A percentile compares a stretch with the other conserved stretches of the same genome.
Conservation (phyloP, 345 rosid genomes). For the Gossypium anomalum region DNA sequence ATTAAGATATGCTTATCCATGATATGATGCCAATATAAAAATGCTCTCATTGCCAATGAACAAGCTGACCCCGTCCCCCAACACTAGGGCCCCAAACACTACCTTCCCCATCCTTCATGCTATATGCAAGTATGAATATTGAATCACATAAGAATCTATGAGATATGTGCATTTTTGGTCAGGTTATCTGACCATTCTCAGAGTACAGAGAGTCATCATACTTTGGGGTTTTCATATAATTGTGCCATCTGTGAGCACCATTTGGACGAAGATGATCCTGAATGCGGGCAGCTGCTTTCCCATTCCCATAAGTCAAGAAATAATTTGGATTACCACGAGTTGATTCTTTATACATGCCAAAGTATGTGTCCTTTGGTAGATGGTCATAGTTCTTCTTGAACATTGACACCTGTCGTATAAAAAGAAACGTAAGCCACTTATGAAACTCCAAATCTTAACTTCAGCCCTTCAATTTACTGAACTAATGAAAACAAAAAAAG, state of each 20-base stretch:
- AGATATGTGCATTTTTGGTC: not conserved
- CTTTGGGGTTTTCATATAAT: slow-evolving; percentile 91
- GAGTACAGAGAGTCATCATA: slow-evolving; percentile 24
- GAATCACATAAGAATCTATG: not conserved
- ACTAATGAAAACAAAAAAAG: slow-evolving; percentile 9
- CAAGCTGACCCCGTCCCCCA: not conserved
- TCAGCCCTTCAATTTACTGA: slow-evolving; percentile 1
- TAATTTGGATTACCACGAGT: slow-evolving; percentile 92
- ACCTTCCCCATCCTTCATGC: not conserved
- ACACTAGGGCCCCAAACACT: not conserved
- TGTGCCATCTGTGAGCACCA: slow-evolving; percentile 99
- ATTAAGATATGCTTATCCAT: not conserved
- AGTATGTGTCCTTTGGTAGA: slow-evolving; percentile 89
- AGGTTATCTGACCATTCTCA: not conserved
- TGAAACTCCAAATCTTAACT: slow-evolving; percentile 9
- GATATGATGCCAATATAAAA: slow-evolving; percentile 10
- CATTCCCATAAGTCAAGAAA: slow-evolving; percentile 93
- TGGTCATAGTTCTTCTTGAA: slow-evolving; percentile 92
- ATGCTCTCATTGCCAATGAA: not conserved
- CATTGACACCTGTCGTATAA: slow-evolving; percentile 70
- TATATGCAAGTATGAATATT: not conserved
- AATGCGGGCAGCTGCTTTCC: slow-evolving; percentile 85
- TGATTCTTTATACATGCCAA: slow-evolving; percentile 92
- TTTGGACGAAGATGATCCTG: slow-evolving; percentile 96
- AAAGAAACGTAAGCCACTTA: slow-evolving; percentile 1